Conservation (phyloP, 2,329 filamentous ascomycete genomes). For the Penicillium polonicum region DNA sequence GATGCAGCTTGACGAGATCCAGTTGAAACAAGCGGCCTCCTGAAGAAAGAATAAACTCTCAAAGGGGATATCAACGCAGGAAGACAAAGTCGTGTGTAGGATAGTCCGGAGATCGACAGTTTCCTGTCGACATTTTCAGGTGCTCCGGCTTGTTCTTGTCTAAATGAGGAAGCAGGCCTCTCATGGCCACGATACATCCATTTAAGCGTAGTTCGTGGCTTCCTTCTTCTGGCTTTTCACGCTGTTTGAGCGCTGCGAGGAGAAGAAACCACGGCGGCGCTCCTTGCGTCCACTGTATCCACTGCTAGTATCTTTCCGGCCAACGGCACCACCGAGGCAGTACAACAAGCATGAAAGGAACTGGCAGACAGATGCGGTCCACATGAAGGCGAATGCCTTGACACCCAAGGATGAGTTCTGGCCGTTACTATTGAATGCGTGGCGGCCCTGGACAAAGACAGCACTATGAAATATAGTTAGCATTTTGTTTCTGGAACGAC, state of each 20-base stretch:
- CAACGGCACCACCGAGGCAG: constrained; percentile 50
- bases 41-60: constrained; percentile 6
- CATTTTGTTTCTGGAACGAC: neutral
- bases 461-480: constrained; percentile 46
- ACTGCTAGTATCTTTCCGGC: constrained; percentile 24
- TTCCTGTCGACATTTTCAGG: neutral
- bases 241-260: constrained; percentile 30
- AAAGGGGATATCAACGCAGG: constrained; percentile 17
- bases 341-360: constrained; percentile 58
- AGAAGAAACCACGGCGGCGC: constrained; percentile 41
- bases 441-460: constrained; percentile 58
- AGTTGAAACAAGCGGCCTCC: constrained; percentile 7
- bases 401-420: constrained; percentile 53
- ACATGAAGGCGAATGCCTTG: constrained; percentile 63
- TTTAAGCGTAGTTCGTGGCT: constrained; percentile 22
- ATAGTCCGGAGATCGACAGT: constrained; percentile 4
- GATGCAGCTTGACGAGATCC: neutral
- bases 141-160: neutral
- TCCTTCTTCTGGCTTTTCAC: constrained; percentile 32
- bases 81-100: constrained; percentile 1
- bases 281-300: constrained; percentile 40
- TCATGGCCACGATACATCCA: neutral
- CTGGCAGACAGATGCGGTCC: constrained; percentile 56
- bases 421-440: constrained; percentile 53
- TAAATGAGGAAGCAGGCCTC: neutral